These are phyloP conservation scores for Leucocoprinus leucothites DNA, from an alignment of 768 basidiomycete genomes.

Conservation along the genomic window DNA sequence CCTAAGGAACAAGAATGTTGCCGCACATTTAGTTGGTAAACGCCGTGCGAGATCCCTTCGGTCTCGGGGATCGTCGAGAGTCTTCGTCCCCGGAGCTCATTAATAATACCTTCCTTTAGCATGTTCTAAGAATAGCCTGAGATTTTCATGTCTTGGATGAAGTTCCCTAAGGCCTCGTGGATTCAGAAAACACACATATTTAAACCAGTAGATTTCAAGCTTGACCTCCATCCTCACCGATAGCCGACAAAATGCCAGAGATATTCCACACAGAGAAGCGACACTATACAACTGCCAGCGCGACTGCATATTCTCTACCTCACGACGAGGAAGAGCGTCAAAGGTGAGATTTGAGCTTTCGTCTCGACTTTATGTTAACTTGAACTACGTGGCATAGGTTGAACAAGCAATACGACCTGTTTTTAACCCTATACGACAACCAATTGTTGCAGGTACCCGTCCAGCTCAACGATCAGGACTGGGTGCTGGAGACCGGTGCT, in stretches of 20 bases:
- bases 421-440: neutral
- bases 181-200: no score
- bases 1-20: no score
- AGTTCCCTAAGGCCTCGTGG: no score
- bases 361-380: neutral
- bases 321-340: slow-evolving; percentile 5
- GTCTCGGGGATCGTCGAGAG: neutral
- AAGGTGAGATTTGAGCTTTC: neutral
- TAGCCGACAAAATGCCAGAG: neutral
- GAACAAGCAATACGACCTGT: neutral
- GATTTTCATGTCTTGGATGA: no score
- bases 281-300: neutral
- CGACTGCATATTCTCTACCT: slow-evolving; percentile 4
- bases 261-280: neutral
- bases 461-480: neutral
- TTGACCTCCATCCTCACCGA: no score
- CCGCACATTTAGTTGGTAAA: no score
- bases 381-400: neutral
- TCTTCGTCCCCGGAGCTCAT: neutral
- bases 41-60: neutral
- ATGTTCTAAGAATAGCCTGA: no score
- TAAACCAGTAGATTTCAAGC: no score
- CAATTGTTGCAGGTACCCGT: neutral
- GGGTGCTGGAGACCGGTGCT: slow-evolving; percentile 5
- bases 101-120: neutral